These are phyloP conservation scores for Rhazya stricta DNA, from an alignment of 257 asterid species.

Conservation along the genomic window DNA sequence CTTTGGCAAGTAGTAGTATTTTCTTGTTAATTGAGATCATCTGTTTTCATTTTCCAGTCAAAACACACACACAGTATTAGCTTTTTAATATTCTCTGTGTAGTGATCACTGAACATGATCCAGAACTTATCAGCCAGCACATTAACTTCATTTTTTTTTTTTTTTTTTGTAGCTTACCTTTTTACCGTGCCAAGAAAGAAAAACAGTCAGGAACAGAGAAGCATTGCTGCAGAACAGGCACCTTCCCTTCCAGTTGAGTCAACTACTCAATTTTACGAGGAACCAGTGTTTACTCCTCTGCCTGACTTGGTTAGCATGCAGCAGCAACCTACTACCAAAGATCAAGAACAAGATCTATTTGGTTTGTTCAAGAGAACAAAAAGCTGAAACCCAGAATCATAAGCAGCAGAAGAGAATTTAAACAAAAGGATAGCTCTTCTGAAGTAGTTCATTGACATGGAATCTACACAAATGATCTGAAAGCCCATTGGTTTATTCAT, in stretches of 20 bases:
- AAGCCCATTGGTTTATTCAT: constrained; percentile 3
- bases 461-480: constrained; percentile 43
- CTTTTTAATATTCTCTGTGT: background rate
- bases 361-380: background rate
- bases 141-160: background rate
- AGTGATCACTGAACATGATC: constrained; percentile 17
- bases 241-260: constrained; percentile 2
- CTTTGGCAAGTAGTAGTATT: background rate
- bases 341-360: background rate
- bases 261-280: background rate
- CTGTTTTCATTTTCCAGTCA: background rate
- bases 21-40: background rate
- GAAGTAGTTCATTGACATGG: constrained; percentile 46
- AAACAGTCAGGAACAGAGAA: background rate
- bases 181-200: constrained; percentile 12
- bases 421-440: constrained; percentile 65
- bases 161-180: constrained; percentile 1
- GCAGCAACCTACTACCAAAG: background rate
- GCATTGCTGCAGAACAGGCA: background rate
- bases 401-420: constrained; percentile 41
- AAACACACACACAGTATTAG: background rate
- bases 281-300: background rate
- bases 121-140: constrained; percentile 22
- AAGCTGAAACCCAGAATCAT: constrained; percentile 12
- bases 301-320: background rate